Base-by-base conservation (phyloP, 2,329 filamentous ascomycete species). In the Scytalidium sp. region DNA sequence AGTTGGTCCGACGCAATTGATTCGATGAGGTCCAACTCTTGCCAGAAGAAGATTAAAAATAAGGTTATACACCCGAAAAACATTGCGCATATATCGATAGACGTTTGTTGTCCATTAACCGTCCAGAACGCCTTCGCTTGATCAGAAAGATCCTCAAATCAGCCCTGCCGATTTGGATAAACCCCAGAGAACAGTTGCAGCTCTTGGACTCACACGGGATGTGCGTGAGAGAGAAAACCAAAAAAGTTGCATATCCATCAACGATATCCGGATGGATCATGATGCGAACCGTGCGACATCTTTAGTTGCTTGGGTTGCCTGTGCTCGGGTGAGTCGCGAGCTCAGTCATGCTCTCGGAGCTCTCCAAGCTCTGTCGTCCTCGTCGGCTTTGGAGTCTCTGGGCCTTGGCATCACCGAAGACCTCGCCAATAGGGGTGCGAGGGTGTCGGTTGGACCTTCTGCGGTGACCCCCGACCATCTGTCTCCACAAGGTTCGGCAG, bases 401-500 rank as follows among this genome's bases (percentile, higher is more conserved):
- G 8, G 11, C 32, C 15, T 36, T 36, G 5, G 32, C 17, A n/a
- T 36, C 32, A 9, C 32, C 32, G 17, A 36, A 36, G 13, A 36
- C 32, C 13, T 36, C 32, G 5, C 32, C 32, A n/a, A 36, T 36
- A n/a, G 32, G 32, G 5, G 32, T 36, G 13, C 32, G 32, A 36
- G 32, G 32, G 13, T 36, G 32, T n/a, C 32, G 13, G 13, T n/a
- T 36, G 5, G 32, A 36, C 5, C 13, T 36, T 36, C 32, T 8
- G 5, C 17, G 13, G 13, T 36, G 32, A 5, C 32, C 13, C 13
- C 6, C 5, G 4, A 36, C 47, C 41, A 44, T 32, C 23, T 32
- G 19, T 19, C 47, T 39, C 21, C 47, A 56, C 5, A 82, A 65
- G 25, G 69, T 67, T 62, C 76, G 77, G 62, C 83, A 84, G 0